phyloP scores from a whole-genome alignment of 2,329 filamentous ascomycete genomes.

The Sarocladium strictum region DNA sequence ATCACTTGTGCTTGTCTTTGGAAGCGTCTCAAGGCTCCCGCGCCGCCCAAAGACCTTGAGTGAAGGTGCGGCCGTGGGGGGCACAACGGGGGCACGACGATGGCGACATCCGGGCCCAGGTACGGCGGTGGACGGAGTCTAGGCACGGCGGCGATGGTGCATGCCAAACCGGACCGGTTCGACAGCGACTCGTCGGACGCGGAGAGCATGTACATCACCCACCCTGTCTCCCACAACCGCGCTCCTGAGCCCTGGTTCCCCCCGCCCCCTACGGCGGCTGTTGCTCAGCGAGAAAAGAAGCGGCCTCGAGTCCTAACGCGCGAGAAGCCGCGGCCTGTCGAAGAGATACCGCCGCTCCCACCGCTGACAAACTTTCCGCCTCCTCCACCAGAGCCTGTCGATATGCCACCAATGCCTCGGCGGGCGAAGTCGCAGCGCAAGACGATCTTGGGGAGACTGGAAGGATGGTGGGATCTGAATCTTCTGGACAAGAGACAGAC shows the following conservation, averaged over 20 bases:
- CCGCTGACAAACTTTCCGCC: slow-evolving; percentile 13
- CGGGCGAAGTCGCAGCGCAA: slow-evolving; percentile 32
- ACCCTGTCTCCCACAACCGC: slow-evolving; percentile 11
- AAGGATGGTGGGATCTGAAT: slow-evolving; percentile 51
- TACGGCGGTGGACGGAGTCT: slow-evolving; percentile 24
- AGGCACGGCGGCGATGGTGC: slow-evolving; percentile 30
- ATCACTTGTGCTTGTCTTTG: slow-evolving; percentile 56
- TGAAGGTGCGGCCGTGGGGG: slow-evolving; percentile 42
- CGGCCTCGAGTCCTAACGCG: slow-evolving; percentile 12
- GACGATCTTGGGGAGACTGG: slow-evolving; percentile 42
- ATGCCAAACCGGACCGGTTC: slow-evolving; percentile 20
- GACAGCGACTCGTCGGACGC: slow-evolving; percentile 20
- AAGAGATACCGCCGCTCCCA: slow-evolving; percentile 22
- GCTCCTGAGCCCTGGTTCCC: slow-evolving; percentile 22
- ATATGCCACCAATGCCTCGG: slow-evolving; percentile 14
- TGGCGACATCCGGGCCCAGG: slow-evolving; percentile 8
- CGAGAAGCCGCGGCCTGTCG: slow-evolving; percentile 21
- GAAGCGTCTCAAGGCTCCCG: slow-evolving; percentile 47
- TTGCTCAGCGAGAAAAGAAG: slow-evolving; percentile 15
- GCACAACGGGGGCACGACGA: slow-evolving; percentile 17
- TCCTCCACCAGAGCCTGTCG: slow-evolving; percentile 14
- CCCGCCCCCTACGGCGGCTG: slow-evolving; percentile 31
- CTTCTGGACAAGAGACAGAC: slow-evolving; percentile 40
- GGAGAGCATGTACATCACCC: slow-evolving; percentile 21
- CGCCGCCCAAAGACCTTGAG: slow-evolving; percentile 41